phyloP scores from a whole-genome alignment of 1,284 basidiomycete genomes.

The Rhodotorula glutinis region DNA sequence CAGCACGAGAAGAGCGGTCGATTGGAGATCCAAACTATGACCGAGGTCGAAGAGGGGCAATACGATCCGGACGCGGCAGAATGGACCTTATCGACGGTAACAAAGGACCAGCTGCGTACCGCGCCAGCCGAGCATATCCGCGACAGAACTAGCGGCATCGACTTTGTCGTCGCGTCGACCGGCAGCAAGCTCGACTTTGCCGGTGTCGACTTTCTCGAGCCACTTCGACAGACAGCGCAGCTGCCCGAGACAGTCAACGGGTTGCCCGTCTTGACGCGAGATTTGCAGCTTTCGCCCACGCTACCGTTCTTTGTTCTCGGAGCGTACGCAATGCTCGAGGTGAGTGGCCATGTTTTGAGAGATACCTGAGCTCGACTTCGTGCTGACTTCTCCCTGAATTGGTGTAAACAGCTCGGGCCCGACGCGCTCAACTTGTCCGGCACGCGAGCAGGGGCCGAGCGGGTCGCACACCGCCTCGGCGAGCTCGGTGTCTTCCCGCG shows the following conservation, averaged over 20 bases:
- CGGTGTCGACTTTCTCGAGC: constrained; percentile 42
- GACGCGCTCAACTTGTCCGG: constrained; percentile 48
- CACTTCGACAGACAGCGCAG: constrained; percentile 30
- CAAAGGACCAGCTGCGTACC: neutral
- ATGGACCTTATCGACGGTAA: constrained; percentile 3
- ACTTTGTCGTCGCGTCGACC: constrained; percentile 46
- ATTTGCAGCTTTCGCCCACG: constrained; percentile 44
- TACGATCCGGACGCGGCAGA: neutral
- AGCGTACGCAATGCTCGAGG: constrained; percentile 40
- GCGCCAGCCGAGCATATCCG: neutral
- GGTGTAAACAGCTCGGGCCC: constrained; percentile 49
- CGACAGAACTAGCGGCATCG: constrained; percentile 6
- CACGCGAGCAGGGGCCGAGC: constrained; percentile 48
- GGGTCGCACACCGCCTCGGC: constrained; percentile 44
- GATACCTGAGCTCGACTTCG: too few species aligned
- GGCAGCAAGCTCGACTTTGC: constrained; percentile 40
- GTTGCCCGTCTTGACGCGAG: constrained; percentile 45
- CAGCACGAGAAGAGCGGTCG: constrained; percentile 38
- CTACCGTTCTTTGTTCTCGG: constrained; percentile 48
- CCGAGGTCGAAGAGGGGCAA: constrained; percentile 1
- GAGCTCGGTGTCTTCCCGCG: constrained; percentile 27
- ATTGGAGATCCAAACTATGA: constrained; percentile 28
- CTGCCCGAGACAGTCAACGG: constrained; percentile 44
- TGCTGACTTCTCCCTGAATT: too few species aligned
- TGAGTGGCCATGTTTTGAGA: too few species aligned